Conservation (phyloP, 352 stramenopile genomes). For the Phytophthora europaea region DNA sequence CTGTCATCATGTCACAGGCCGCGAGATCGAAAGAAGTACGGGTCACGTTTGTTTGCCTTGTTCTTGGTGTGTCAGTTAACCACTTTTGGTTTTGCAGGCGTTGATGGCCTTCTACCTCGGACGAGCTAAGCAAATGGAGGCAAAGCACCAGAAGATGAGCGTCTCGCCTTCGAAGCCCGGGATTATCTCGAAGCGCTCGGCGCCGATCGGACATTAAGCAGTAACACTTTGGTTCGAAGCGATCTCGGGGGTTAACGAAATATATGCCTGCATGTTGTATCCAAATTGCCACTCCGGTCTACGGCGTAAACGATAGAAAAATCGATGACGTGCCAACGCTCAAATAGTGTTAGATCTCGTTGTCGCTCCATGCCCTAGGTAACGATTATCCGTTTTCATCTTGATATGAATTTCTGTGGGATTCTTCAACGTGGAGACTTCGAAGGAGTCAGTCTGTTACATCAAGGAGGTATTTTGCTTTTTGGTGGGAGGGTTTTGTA, state of each 20-base stretch:
- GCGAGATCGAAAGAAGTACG: slow-evolving; percentile 42
- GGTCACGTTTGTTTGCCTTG: not conserved
- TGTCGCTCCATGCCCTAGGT: no score
- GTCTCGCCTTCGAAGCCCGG: slow-evolving; percentile 17
- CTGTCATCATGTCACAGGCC: slow-evolving; percentile 27
- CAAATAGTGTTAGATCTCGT: no score
- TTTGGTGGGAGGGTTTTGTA: no score
- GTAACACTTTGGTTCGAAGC: not conserved
- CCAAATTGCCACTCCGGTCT: not conserved
- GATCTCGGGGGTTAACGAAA: not conserved
- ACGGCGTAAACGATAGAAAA: no score
- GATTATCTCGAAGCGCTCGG: slow-evolving; percentile 19
- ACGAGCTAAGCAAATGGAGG: slow-evolving; percentile 61
- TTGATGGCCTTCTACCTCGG: slow-evolving; percentile 67
- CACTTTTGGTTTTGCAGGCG: slow-evolving; percentile 24
- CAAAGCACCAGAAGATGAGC: slow-evolving; percentile 50
- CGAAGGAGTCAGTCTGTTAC: no score
- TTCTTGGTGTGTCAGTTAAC: no score
- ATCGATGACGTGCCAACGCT: no score
- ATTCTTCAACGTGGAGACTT: no score
- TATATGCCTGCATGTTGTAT: slow-evolving; percentile 5
- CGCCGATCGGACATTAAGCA: slow-evolving; percentile 10
- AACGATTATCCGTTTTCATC: no score
- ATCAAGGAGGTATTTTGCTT: no score
- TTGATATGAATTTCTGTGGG: no score